phyloP scores from a whole-genome alignment of 1,284 basidiomycete genomes.

The Cystobasidium sp. region DNA sequence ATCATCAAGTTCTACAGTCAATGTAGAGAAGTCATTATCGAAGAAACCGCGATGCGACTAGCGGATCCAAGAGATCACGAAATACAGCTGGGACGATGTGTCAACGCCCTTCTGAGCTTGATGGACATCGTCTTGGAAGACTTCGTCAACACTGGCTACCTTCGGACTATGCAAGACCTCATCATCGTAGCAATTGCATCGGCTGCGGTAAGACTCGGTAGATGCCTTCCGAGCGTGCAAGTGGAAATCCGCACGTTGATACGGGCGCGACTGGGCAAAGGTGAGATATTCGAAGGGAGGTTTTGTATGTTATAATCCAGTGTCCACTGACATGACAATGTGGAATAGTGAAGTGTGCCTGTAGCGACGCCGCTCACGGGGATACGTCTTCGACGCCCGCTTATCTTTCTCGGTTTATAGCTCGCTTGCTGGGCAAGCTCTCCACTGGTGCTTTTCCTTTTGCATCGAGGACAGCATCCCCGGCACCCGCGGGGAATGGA shows the following conservation, averaged over 20 bases:
- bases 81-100: conserved; percentile 2
- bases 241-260: background rate
- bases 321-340: no score
- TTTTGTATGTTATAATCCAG: no score
- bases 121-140: conserved; percentile 8
- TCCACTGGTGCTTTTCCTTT: background rate
- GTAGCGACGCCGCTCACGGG: background rate
- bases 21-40: conserved; percentile 23
- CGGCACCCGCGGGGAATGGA: background rate
- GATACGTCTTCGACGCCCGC: background rate
- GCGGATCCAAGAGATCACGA: conserved; percentile 3
- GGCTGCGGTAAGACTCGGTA: background rate
- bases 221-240: conserved; percentile 12
- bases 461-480: background rate
- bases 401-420: conserved; percentile 1
- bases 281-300: background rate
- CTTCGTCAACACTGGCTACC: conserved; percentile 11
- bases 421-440: conserved; percentile 2
- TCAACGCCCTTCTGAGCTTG: conserved; percentile 2
- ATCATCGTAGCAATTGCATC: conserved; percentile 20
- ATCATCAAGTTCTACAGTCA: conserved; percentile 23
- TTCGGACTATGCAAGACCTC: conserved; percentile 21
- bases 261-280: background rate
- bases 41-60: conserved; percentile 11
- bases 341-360: background rate